Base-by-base conservation (phyloP, 306 rosid species). In the Abrus pulchellus region DNA sequence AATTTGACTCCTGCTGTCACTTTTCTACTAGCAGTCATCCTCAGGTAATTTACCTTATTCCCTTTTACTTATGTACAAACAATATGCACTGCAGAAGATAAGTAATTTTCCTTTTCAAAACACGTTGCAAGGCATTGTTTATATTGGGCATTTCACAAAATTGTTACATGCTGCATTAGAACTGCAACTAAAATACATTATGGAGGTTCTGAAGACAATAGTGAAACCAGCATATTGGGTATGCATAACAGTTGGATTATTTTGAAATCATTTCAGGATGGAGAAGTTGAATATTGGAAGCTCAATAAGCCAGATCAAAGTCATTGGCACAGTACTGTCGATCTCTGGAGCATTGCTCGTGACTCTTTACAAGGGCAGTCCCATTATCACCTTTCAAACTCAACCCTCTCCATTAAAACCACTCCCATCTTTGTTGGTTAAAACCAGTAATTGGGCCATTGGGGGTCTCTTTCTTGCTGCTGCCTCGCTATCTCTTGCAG, bases 281-380 rank as follows among this genome's bases (percentile, higher is more conserved):
- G 89, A 88, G 76, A 83, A 83, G 74, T 59, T 85, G 38, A 76
- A 85, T 34, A 64, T 80, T 53, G 32, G 80, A 73, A 88, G 87
- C 82, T 61, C 82, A 55, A 74, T 82, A 73, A 83, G 84, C 83
- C 85, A 77, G 76, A 72, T 83, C 82, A 85, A 83, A 67, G 64
- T 85, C 6, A 44, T 77, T 52, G 89, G 89, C 40, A 65, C 87
- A 44, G 48, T 80, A 66, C 53, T 88, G 74, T 85, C 91, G 10
- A 83, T 88, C 73, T 48, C 85, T 10, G 91, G 89, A 80, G 89
- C 91, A 83, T 76, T 85, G 29, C 29, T 83, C 0, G 84, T 85
- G 20, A 88, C 85, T 77, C 70, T 85, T 88, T 55, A 87, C 89
- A 92, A 88, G 75, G 94, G 92, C 1, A 79, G 85, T 13, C 40